These are phyloP conservation scores for Daedalea quercina DNA, from an alignment of 768 basidiomycete species.

Conservation along the genomic window DNA sequence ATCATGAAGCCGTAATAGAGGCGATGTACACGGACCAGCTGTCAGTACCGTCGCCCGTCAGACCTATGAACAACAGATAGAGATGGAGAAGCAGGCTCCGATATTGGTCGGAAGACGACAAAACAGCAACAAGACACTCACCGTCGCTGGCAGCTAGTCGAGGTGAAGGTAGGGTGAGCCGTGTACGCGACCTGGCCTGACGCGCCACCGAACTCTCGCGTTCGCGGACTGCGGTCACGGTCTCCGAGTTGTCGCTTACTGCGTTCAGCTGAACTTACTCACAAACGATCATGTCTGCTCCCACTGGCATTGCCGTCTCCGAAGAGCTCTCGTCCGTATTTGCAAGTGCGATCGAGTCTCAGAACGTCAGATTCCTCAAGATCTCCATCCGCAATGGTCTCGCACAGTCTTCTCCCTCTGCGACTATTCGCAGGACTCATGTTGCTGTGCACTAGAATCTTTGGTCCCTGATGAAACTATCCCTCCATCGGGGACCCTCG, in stretches of 20 bases:
- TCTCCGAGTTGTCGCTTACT: too few relatives aligned
- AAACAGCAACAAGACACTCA: not conserved
- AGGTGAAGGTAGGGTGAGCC: not conserved
- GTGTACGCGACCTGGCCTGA: not conserved
- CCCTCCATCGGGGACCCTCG: constrained; percentile 42
- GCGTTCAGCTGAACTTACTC: not conserved
- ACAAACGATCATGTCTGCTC: constrained; percentile 53
- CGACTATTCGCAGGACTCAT: constrained; percentile 14
- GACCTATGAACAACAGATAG: too few relatives aligned
- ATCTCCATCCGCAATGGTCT: constrained; percentile 71
- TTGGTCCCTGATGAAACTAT: constrained; percentile 56
- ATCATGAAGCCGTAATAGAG: not conserved
- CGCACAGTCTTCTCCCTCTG: constrained; percentile 15
- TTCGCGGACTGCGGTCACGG: not conserved
- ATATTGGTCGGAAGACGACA: too few relatives aligned
- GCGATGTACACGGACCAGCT: not conserved
- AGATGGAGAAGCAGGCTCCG: too few relatives aligned
- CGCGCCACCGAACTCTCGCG: not conserved
- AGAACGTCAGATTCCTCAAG: constrained; percentile 64
- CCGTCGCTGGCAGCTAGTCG: not conserved
- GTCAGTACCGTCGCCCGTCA: too few relatives aligned
- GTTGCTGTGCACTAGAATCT: constrained; percentile 41
- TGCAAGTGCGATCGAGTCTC: constrained; percentile 46
- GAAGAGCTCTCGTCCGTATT: constrained; percentile 51
- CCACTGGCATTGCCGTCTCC: constrained; percentile 64